A percentile compares a stretch with the other conserved stretches of the same genome.
Evolutionary conservation across 257 asterid species (phyloP).

Genomic region (Gentiana macrophylla): DNA sequence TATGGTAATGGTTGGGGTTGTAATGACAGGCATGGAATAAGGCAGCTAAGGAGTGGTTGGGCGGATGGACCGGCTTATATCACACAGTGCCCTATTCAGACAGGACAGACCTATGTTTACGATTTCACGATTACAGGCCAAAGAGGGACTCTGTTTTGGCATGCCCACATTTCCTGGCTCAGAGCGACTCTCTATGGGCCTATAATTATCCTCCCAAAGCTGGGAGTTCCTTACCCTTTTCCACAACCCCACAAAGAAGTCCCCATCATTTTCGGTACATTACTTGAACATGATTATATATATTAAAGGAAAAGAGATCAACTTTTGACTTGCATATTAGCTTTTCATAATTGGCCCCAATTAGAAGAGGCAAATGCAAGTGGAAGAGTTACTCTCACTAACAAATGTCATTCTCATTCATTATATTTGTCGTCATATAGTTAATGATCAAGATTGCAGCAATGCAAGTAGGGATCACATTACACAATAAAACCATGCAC

Average conservation of each 20-base stretch:
- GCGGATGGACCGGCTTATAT: conserved; percentile 62
- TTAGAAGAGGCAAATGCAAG: too few species aligned
- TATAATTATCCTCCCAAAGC: conserved; percentile 45
- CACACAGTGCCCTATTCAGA: conserved; percentile 59
- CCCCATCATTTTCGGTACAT: conserved; percentile 38
- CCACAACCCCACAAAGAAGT: conserved; percentile 45
- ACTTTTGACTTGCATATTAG: too few species aligned
- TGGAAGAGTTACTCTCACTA: too few species aligned
- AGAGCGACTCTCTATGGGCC: conserved; percentile 55
- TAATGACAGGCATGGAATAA: conserved; percentile 47
- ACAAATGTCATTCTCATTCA: too few species aligned
- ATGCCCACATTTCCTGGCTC: conserved; percentile 67
- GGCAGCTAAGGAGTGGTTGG: conserved; percentile 59
- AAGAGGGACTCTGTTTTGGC: conserved; percentile 60
- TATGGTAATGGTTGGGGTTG: too few species aligned
- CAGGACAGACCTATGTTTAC: conserved; percentile 45
- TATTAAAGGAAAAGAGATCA: neutral
- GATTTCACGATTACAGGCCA: conserved; percentile 50
- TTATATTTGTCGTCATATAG: too few species aligned
- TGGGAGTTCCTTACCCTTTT: conserved; percentile 39
- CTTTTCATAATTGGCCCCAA: too few species aligned
- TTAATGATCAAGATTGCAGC: neutral
- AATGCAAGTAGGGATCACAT: neutral
- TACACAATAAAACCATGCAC: neutral
- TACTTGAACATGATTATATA: neutral